Base-by-base conservation (phyloP, 2,329 filamentous ascomycete species). In the Penicillium sclerotiorum region DNA sequence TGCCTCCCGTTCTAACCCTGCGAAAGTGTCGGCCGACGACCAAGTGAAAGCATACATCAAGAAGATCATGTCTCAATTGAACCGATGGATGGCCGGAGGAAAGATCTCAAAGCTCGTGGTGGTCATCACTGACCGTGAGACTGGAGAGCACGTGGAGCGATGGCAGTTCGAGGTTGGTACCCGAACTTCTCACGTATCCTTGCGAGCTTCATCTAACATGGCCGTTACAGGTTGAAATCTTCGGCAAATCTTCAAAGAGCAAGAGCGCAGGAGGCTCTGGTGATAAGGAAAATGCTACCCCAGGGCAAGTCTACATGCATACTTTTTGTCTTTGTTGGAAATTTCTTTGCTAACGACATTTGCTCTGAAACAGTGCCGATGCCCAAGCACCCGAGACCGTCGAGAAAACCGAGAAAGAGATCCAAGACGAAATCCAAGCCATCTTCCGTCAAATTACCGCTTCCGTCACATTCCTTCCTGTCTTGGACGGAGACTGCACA, bases 21-120 rank as follows among this genome's bases (percentile, higher is more conserved):
- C 63, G 38, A 61, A 53, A 86, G 92, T 97, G 44, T 95, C 93
- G 25, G 85, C 91, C 57, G 94, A 99, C 71, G 94, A 97, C 77
- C 93, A 99, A 76, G 94, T 99, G 69, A 95, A 96, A 74, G 90
- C 92, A 25, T 99, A 99, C 76, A 95, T 99, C 79, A 96, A 96
- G 74, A 96, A 95, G 76, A 97, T 99, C 77, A 99, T 96, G 92
- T 87, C 86, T 22, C 94, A 99, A 74, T 84, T 99, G 50, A 93
- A 95, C 77, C 90, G 90, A 70, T 99, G 94, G 94, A 97, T 97
- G 91, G 81, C 91, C 45, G 89, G 88, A 63, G 90, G 92, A 70
- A 97, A 99, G 75, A 96, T 99, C 69, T 95, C 90, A 45, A 96
- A 95, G 73, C 84, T 99, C 11, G 92, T 99, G 52, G 88, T 99